A percentile compares a stretch with the other conserved stretches of the same genome.
These are phyloP conservation scores for Pyrenophora teres DNA, from an alignment of 2,329 filamentous ascomycete species.

Conservation along the genomic window DNA sequence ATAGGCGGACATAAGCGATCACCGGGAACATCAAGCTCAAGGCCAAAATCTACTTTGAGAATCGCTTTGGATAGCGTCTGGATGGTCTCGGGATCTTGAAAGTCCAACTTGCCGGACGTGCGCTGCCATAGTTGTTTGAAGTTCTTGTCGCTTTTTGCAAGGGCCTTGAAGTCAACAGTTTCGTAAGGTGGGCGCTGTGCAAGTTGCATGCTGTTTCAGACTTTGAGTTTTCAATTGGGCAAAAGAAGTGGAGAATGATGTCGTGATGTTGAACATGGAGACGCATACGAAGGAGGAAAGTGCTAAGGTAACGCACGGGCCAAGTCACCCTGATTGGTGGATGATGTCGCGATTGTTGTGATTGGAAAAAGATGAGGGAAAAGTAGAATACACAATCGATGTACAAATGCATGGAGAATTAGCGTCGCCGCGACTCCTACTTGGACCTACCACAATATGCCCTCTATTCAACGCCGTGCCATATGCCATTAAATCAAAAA, in stretches of 20 bases:
- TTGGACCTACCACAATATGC: conserved; percentile 10
- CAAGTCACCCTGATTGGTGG: conserved; percentile 29
- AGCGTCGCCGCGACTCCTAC: conserved; percentile 17
- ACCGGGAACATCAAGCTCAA: conserved; percentile 71
- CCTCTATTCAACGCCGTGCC: conserved; percentile 18
- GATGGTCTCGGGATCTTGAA: conserved; percentile 75
- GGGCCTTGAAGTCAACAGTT: conserved; percentile 63
- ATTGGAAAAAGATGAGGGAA: conserved; percentile 3
- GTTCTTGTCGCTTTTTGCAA: conserved; percentile 63
- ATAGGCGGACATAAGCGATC: conserved; percentile 88
- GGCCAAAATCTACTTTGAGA: conserved; percentile 73
- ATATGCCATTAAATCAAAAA: conserved; percentile 45
- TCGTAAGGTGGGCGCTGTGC: conserved; percentile 53
- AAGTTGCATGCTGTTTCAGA: conserved; percentile 23
- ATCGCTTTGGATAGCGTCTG: conserved; percentile 79
- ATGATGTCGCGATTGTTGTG: conserved; percentile 2
- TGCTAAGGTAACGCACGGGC: conserved; percentile 18
- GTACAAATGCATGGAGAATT: conserved; percentile 13
- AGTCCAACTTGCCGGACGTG: conserved; percentile 70
- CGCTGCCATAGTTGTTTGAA: conserved; percentile 59
- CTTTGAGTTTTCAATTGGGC: not conserved
- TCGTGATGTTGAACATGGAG: conserved; percentile 2
- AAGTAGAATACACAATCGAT: conserved; percentile 22
- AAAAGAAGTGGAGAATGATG: not conserved
- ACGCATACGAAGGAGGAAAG: not conserved